Evolutionary conservation across 192 early-diverging fungal species (phyloP).

Genomic region (Radiomyces spectabilis): DNA sequence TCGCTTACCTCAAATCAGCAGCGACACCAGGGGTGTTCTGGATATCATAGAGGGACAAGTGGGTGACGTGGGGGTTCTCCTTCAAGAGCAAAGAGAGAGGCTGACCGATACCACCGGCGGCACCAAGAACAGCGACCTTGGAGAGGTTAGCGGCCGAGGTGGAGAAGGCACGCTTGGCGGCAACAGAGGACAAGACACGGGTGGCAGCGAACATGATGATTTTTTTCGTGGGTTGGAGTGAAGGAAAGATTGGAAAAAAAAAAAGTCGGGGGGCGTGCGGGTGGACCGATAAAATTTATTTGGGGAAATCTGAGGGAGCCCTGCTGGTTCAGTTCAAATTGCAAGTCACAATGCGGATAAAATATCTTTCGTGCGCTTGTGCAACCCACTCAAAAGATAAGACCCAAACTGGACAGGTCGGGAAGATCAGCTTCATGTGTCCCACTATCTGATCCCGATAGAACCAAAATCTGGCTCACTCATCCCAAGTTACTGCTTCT

Average conservation of each 20-base stretch:
- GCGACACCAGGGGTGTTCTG: conserved; percentile 97
- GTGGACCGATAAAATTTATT: too few relatives aligned
- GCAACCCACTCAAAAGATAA: too few relatives aligned
- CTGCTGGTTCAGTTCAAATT: too few relatives aligned
- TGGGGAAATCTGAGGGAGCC: too few relatives aligned
- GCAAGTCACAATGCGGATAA: too few relatives aligned
- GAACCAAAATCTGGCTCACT: too few relatives aligned
- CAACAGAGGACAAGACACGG: conserved; percentile 14
- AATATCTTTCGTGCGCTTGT: too few relatives aligned
- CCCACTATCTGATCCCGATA: too few relatives aligned
- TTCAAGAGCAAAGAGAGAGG: conserved; percentile 93
- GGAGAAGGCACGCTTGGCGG: conserved; percentile 21
- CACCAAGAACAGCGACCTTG: conserved; percentile 57
- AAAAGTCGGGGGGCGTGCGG: background rate
- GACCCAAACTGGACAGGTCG: too few relatives aligned
- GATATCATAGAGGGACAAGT: conserved; percentile 92
- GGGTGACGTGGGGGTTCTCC: conserved; percentile 77
- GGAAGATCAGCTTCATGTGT: too few relatives aligned
- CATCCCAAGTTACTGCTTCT: too few relatives aligned
- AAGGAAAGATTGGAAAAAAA: conserved; percentile 3
- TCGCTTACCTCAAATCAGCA: conserved; percentile 90
- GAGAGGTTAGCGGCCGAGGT: conserved; percentile 37
- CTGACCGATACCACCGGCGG: conserved; percentile 95
- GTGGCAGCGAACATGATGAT: conserved; percentile 19
- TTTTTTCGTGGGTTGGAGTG: background rate